These are phyloP conservation scores for Thielaviopsis euricoi DNA, from an alignment of 2,329 filamentous ascomycete genomes.

Conservation along the genomic window DNA sequence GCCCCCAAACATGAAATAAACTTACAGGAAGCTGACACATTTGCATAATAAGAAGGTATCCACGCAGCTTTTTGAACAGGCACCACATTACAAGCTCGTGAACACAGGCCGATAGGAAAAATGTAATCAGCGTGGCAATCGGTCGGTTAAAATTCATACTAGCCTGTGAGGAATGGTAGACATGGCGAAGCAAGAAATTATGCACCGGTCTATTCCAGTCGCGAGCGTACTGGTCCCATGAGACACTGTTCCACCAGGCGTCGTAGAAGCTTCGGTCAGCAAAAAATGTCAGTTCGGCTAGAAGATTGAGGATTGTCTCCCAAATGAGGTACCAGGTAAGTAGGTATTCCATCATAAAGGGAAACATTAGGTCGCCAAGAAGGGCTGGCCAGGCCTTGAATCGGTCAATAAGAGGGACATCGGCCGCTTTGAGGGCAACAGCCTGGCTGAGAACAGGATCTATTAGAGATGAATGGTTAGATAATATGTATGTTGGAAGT, in stretches of 20 bases:
- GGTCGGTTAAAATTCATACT: conserved; percentile 53
- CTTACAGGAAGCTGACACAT: conserved; percentile 53
- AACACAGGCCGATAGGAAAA: conserved; percentile 52
- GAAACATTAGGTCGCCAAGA: conserved; percentile 59
- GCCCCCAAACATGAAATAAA: conserved; percentile 3
- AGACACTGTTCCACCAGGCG: conserved; percentile 47
- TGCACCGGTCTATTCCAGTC: conserved; percentile 70
- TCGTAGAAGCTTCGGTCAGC: conserved; percentile 60
- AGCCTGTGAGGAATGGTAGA: conserved; percentile 64
- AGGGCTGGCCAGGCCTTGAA: conserved; percentile 58
- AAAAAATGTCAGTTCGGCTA: conserved; percentile 62
- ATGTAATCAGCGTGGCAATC: conserved; percentile 59
- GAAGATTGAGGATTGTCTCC: conserved; percentile 57
- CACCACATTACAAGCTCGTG: conserved; percentile 71
- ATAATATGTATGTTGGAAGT: not conserved
- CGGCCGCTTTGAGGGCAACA: conserved; percentile 48
- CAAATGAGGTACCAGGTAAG: conserved; percentile 71
- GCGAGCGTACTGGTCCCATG: conserved; percentile 62
- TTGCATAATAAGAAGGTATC: conserved; percentile 57
- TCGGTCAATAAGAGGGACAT: conserved; percentile 41
- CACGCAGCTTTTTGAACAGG: conserved; percentile 60
- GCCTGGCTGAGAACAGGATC: conserved; percentile 55
- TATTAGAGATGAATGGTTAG: conserved; percentile 13
- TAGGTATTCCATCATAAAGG: conserved; percentile 64
- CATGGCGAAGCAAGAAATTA: conserved; percentile 60